Conservation (phyloP, 148 eudicot species). For the Cornus suecica region DNA sequence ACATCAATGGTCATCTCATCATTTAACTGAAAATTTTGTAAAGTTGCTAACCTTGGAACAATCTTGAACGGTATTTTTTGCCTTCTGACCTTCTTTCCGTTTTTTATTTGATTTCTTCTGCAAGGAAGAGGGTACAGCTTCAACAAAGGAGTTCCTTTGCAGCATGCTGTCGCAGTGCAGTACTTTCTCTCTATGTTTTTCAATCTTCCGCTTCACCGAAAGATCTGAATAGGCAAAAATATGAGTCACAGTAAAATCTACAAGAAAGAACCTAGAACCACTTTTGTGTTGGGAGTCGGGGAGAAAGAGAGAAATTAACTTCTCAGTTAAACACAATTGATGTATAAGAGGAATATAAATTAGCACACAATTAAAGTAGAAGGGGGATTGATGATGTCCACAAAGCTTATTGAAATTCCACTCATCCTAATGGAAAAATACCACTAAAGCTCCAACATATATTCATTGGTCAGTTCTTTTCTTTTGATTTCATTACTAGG, state of each 20-base stretch:
- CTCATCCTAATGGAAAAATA: not conserved
- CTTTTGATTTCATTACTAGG: too few species aligned
- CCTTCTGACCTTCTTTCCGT: slow-evolving; percentile 24
- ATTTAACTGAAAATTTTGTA: not conserved
- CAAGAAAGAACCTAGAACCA: not conserved
- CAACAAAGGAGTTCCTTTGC: slow-evolving; percentile 68
- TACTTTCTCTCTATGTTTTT: slow-evolving; percentile 71
- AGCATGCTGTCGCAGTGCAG: slow-evolving; percentile 68
- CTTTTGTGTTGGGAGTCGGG: not conserved
- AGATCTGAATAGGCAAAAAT: slow-evolving; percentile 43
- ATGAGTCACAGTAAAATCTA: not conserved
- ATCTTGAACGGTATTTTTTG: slow-evolving; percentile 25
- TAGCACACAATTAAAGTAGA: not conserved
- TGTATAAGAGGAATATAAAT: not conserved
- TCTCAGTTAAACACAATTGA: not conserved
- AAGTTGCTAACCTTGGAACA: slow-evolving; percentile 24
- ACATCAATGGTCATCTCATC: not conserved
- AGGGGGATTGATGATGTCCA: not conserved
- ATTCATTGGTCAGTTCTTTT: too few species aligned
- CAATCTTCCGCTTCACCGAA: slow-evolving; percentile 83
- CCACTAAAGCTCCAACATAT: not conserved
- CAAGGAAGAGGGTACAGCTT: slow-evolving; percentile 57
- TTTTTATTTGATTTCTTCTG: slow-evolving; percentile 54
- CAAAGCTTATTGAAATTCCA: not conserved
- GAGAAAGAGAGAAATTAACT: not conserved